These are phyloP conservation scores for Aspergillus bombycis DNA, from an alignment of 2,329 filamentous ascomycete genomes.

Conservation along the genomic window DNA sequence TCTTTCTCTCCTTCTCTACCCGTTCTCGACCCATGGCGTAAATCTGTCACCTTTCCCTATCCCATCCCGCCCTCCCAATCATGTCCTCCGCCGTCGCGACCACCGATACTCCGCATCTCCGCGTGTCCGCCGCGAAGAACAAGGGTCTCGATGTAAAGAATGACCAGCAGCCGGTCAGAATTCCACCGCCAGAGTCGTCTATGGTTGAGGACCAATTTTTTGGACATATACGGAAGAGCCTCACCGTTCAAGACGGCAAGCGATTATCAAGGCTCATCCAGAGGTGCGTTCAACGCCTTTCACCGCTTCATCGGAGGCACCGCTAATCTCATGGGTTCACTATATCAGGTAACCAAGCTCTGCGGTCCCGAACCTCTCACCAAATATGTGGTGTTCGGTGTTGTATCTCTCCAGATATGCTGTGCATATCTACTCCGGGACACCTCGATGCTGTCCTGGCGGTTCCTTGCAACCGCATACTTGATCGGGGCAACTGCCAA, in stretches of 20 bases:
- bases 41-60: slow-evolving; percentile 1
- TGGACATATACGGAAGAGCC: slow-evolving; percentile 99
- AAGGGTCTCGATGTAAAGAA: slow-evolving; percentile 1
- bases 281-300: slow-evolving; percentile 62
- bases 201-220: slow-evolving; percentile 70
- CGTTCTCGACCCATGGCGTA: slow-evolving; percentile 25
- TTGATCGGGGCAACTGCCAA: slow-evolving; percentile 92
- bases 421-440: slow-evolving; percentile 77
- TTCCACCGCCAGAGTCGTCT: slow-evolving; percentile 35
- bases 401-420: slow-evolving; percentile 79
- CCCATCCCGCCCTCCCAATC: slow-evolving; percentile 12
- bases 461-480: slow-evolving; percentile 86
- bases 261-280: slow-evolving; percentile 97
- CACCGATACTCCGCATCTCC: slow-evolving; percentile 35
- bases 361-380: slow-evolving; percentile 95
- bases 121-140: slow-evolving; percentile 36
- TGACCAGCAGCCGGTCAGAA: slow-evolving; percentile 27
- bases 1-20: slow-evolving; percentile 8
- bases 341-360: slow-evolving; percentile 81
- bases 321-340: slow-evolving; percentile 15
- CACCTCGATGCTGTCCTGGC: slow-evolving; percentile 78
- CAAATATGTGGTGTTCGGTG: slow-evolving; percentile 84
- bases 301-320: slow-evolving; percentile 7
- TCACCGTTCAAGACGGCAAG: slow-evolving; percentile 83
- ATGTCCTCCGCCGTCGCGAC: slow-evolving; percentile 37